Conservation (phyloP, 208 protist genomes). For the Leptomonas seymouri region DNA sequence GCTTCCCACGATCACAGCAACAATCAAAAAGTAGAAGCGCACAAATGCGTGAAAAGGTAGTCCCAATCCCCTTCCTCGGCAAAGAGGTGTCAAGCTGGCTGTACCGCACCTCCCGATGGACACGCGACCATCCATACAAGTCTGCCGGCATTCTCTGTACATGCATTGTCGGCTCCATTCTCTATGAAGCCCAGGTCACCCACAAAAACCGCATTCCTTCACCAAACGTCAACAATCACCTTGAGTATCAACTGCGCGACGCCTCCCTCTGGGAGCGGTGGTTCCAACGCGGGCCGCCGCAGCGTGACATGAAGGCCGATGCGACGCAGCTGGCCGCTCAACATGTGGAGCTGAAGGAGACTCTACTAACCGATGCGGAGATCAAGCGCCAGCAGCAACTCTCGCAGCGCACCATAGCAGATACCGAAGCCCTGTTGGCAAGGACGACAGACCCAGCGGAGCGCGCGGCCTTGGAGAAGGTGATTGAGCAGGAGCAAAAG, state of each 20-base stretch:
- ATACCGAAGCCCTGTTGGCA: constrained; percentile 56
- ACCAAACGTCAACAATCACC: constrained; percentile 85
- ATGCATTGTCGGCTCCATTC: constrained; percentile 51
- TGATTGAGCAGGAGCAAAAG: constrained; percentile 68
- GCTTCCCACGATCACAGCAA: no score
- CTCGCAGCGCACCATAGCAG: constrained; percentile 43
- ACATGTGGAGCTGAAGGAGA: neutral
- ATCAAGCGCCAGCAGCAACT: constrained; percentile 17
- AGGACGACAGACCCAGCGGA: constrained; percentile 52
- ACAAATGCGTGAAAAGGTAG: constrained; percentile 81
- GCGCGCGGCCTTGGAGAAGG: constrained; percentile 48
- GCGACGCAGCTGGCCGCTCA: constrained; percentile 3
- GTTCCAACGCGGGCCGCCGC: constrained; percentile 22
- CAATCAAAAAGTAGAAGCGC: neutral
- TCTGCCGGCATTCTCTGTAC: constrained; percentile 45
- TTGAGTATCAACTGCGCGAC: constrained; percentile 75
- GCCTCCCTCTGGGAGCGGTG: constrained; percentile 42
- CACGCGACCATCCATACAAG: constrained; percentile 63
- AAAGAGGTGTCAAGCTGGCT: constrained; percentile 81
- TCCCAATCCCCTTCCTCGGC: constrained; percentile 83
- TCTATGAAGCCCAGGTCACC: constrained; percentile 83
- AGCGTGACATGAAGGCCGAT: constrained; percentile 9
- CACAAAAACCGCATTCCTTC: constrained; percentile 81
- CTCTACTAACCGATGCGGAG: constrained; percentile 11
- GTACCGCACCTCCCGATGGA: constrained; percentile 78